Conservation (phyloP, 345 rosid genomes). For the Limnanthes douglasii region DNA sequence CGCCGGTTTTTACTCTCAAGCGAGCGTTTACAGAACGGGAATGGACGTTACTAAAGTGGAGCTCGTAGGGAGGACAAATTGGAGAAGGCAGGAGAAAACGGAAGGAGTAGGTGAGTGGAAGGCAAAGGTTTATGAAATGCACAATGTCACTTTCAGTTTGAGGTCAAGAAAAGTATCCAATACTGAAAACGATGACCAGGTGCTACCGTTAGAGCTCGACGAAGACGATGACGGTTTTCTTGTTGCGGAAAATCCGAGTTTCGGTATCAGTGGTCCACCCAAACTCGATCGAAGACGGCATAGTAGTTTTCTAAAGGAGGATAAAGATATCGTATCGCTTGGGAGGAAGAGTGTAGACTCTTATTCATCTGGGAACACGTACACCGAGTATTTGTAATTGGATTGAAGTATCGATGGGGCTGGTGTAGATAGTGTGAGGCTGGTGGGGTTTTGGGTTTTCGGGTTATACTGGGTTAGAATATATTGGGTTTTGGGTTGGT, state of each 20-base stretch:
- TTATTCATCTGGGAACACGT: conserved; percentile 38
- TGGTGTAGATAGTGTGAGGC: too few relatives aligned
- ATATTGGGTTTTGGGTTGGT: too few relatives aligned
- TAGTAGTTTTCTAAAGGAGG: conserved; percentile 89
- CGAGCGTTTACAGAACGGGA: conserved; percentile 78
- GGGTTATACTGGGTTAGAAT: too few relatives aligned
- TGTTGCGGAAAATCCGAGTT: conserved; percentile 74
- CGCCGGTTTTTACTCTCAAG: conserved; percentile 68
- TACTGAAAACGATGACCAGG: conserved; percentile 52
- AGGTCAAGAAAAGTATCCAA: conserved; percentile 50
- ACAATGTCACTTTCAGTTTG: conserved; percentile 70
- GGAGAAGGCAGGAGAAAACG: conserved; percentile 86
- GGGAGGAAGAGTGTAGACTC: conserved; percentile 84
- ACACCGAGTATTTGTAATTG: too few relatives aligned
- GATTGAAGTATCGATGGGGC: too few relatives aligned
- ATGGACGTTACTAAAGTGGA: conserved; percentile 95
- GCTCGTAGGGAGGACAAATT: conserved; percentile 70
- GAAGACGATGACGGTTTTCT: conserved; percentile 92
- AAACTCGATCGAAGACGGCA: conserved; percentile 58
- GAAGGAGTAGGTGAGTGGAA: conserved; percentile 85
- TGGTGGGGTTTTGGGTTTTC: too few relatives aligned
- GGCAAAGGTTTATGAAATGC: conserved; percentile 74
- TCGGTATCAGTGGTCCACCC: conserved; percentile 19
- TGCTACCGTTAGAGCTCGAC: conserved; percentile 65
- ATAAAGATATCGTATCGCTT: conserved; percentile 43